Base-by-base conservation (phyloP, 2,329 filamentous ascomycete genomes). In the Madurella fahalii region DNA sequence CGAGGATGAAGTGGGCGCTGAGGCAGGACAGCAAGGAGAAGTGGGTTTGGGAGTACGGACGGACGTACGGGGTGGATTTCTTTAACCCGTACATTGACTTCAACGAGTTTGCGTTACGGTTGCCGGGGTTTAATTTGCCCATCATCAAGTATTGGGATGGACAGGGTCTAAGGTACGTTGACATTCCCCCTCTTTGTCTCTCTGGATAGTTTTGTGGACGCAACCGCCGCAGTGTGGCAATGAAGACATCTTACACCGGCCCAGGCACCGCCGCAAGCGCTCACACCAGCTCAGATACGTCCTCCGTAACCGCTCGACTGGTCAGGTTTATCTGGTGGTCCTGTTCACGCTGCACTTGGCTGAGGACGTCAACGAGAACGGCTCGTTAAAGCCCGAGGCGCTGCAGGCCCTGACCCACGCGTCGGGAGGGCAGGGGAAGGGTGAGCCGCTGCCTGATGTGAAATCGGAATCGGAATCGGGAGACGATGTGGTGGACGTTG, bases 41-140 rank as follows among this genome's bases (percentile, higher is more conserved):
- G 37, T 83, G 79, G 78, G 58, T 80, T 15, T 84, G 85, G 64
- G 75, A 77, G 65, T 79, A 78, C 57, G 79, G 71, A 9, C 67
- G 70, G 60, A 75, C 75, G 25, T 82, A 83, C 57, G 76, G 74
- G 0, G 67, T 82, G 18, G 81, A 84, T 65, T 97, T 99, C 71
- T 95, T 86, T 71, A 97, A 97, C 69, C 87, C 89, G 1, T 96
- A 95, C 71, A 72, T 99, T 44, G 90, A 95, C 70, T 96, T 97
- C 69, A 67, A 69, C 70, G 85, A 86, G 61, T 85, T 93, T 64
- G 78, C 86, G 30, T 72, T 94, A 18, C 78, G 82, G 49, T 67
- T 94, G 31, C 89, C 89, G 0, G 86, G 87, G 0, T 89, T 91
- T 63, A 82, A 82, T 11, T 71, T 91, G 17, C 83, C 84, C 1